Evolutionary conservation across 768 basidiomycete species (phyloP).

Genomic region (Peribolospora kevripleyi): DNA sequence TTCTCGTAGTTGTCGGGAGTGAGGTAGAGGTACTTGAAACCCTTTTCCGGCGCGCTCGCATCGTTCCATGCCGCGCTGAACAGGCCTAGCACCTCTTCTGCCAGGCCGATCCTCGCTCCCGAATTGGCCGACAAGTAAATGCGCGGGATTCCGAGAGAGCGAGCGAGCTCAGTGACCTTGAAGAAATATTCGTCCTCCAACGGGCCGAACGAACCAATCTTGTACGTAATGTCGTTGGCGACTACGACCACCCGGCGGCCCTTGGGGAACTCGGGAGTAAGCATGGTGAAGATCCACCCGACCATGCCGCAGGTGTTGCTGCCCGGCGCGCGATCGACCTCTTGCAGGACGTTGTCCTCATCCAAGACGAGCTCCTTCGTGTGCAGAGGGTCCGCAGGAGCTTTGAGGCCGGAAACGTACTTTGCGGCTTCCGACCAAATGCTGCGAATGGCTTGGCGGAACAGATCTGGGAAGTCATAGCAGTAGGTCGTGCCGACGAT

Average conservation of each 20-base stretch:
- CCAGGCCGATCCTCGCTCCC: slow-evolving; percentile 84
- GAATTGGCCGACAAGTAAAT: slow-evolving; percentile 98
- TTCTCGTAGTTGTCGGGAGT: slow-evolving; percentile 75
- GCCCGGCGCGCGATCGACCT: slow-evolving; percentile 77
- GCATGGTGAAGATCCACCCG: slow-evolving; percentile 79
- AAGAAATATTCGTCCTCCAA: slow-evolving; percentile 89
- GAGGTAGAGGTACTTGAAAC: slow-evolving; percentile 83
- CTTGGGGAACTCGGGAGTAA: slow-evolving; percentile 71
- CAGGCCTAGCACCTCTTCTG: slow-evolving; percentile 65
- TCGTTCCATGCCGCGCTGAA: slow-evolving; percentile 88
- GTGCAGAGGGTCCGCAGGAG: slow-evolving; percentile 55
- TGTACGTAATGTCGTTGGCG: slow-evolving; percentile 96
- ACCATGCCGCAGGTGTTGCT: slow-evolving; percentile 96
- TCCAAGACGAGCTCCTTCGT: slow-evolving; percentile 81
- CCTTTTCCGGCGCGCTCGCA: slow-evolving; percentile 62
- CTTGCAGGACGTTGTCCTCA: slow-evolving; percentile 68
- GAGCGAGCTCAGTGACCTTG: slow-evolving; percentile 80
- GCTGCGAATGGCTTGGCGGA: slow-evolving; percentile 86
- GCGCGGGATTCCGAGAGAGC: slow-evolving; percentile 63
- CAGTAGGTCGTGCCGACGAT: slow-evolving; percentile 94
- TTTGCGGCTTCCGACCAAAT: slow-evolving; percentile 53
- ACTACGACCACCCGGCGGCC: slow-evolving; percentile 74
- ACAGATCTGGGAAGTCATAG: slow-evolving; percentile 97
- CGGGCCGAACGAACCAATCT: slow-evolving; percentile 95
- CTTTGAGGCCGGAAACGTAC: slow-evolving; percentile 36